Evolutionary conservation across 106 monocot genomes (phyloP), one percentile per base, ranked within the genome.

Genomic region (Dendrobium officinale): DNA sequence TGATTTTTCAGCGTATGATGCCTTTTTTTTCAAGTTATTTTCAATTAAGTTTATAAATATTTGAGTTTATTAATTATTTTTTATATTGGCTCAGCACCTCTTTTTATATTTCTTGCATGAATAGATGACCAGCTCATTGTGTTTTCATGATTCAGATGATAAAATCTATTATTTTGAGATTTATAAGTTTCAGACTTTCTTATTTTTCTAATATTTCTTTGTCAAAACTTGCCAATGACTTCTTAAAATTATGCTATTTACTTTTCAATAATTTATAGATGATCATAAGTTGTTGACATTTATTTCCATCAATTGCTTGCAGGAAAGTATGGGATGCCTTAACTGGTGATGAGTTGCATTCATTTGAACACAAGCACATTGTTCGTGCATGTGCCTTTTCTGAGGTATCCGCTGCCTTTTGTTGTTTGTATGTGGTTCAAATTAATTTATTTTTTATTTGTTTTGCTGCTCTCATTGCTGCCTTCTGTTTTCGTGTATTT

Each of bases 311-410:
- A 15, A 37, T 55, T 40, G 45, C 73, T 75, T 88, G 67, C 87
- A 97, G 96, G 79, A 97, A 94, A 89, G 81, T 97, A 82, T 97
- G 97, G 97, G 97, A 97, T 86, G 97, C 97, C 13, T 82, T 97
- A 80, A 88, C 85, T 48, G 97, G 97, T 31, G 92, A 92, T 58
- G 92, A 89, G 77, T 58, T 92, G 22, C 92, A 94, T 84, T 92
- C 94, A 6, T 97, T 97, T 84, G 97, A 94, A 80, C 97, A 97
- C 82, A 97, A 94, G 68, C 92, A 97, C 82, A 97, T 97, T 75
- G 97, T 97, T 22, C 90, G 94, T 59, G 88, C 97, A 31, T 97
- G 97, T 85, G 88, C 97, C 43, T 97, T 94, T 74, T 97, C 97
- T 55, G 97, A 97, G 92, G 97, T 97, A 86, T 16, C 1, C 20